These are phyloP conservation scores for Cystofilobasidium macerans DNA, from an alignment of 768 basidiomycete species.

Conservation along the genomic window DNA sequence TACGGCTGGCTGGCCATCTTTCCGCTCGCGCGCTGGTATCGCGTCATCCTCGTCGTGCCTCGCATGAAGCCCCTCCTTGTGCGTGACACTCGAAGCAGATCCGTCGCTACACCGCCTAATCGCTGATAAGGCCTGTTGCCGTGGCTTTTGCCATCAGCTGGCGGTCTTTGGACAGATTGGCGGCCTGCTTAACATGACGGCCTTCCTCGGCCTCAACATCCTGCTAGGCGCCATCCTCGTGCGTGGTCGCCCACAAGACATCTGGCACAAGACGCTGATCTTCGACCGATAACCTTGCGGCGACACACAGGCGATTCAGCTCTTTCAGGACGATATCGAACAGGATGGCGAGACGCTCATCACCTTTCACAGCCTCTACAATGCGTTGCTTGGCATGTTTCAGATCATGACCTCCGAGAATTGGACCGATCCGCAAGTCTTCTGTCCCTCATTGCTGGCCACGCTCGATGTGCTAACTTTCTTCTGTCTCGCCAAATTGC, in stretches of 20 bases:
- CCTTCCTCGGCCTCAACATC: slow-evolving; percentile 81
- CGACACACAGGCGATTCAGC: slow-evolving; percentile 48
- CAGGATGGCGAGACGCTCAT: slow-evolving; percentile 42
- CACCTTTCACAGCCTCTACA: slow-evolving; percentile 73
- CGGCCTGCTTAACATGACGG: slow-evolving; percentile 79
- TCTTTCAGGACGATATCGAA: slow-evolving; percentile 65
- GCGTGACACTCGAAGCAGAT: slow-evolving; percentile 30
- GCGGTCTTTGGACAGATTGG: slow-evolving; percentile 86
- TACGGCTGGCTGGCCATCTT: slow-evolving; percentile 88
- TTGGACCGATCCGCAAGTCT: slow-evolving; percentile 44
- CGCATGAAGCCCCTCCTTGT: slow-evolving; percentile 76
- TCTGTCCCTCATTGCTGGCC: not conserved
- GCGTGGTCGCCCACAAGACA: slow-evolving; percentile 10
- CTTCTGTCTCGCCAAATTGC: slow-evolving; percentile 40
- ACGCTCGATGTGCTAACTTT: no score
- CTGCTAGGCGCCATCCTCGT: slow-evolving; percentile 69
- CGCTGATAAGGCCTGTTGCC: slow-evolving; percentile 16
- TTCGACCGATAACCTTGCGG: not conserved
- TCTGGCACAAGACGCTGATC: not conserved
- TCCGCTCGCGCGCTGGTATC: slow-evolving; percentile 33
- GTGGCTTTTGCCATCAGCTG: slow-evolving; percentile 48
- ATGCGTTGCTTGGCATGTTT: slow-evolving; percentile 75
- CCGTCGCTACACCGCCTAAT: not conserved
- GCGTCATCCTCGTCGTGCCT: slow-evolving; percentile 64
- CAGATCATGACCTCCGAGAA: slow-evolving; percentile 83